phyloP scores from a whole-genome alignment of 169 alveolate genomes.

The Plasmodium blacklocki region DNA sequence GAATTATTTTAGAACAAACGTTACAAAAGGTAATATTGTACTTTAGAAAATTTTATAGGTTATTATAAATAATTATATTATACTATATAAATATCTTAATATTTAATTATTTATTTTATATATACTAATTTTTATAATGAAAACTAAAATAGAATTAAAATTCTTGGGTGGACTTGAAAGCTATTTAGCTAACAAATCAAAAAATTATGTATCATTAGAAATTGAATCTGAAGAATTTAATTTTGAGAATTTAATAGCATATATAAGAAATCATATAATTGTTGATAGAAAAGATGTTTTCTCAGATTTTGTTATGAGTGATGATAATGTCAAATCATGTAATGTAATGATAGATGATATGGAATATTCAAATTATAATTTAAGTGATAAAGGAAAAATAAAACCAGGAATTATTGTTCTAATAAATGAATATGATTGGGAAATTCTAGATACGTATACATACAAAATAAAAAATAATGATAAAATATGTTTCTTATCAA shows the following conservation, averaged over 20 bases:
- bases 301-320: slow-evolving; percentile 66
- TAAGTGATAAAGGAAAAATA: slow-evolving; percentile 77
- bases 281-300: slow-evolving; percentile 82
- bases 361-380: slow-evolving; percentile 57
- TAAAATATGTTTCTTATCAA: slow-evolving; percentile 92
- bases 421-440: slow-evolving; percentile 96
- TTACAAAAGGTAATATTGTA: too few species aligned
- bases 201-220: slow-evolving; percentile 60
- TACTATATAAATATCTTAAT: background rate
- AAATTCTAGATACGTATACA: slow-evolving; percentile 90
- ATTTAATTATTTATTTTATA: background rate
- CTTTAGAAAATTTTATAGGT: too few species aligned
- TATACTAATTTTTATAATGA: slow-evolving; percentile 20
- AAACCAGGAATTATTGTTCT: slow-evolving; percentile 95
- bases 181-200: slow-evolving; percentile 58
- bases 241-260: slow-evolving; percentile 80
- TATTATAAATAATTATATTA: background rate
- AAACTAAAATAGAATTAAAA: slow-evolving; percentile 69
- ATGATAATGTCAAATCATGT: slow-evolving; percentile 29
- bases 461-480: slow-evolving; percentile 87
- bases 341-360: slow-evolving; percentile 69
- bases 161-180: slow-evolving; percentile 75
- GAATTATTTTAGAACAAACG: too few species aligned
- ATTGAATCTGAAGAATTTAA: slow-evolving; percentile 64
- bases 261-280: slow-evolving; percentile 78